Evolutionary conservation across 1,139 yeast species (phyloP).

Genomic region (Debaryomycetaceae sp.): DNA sequence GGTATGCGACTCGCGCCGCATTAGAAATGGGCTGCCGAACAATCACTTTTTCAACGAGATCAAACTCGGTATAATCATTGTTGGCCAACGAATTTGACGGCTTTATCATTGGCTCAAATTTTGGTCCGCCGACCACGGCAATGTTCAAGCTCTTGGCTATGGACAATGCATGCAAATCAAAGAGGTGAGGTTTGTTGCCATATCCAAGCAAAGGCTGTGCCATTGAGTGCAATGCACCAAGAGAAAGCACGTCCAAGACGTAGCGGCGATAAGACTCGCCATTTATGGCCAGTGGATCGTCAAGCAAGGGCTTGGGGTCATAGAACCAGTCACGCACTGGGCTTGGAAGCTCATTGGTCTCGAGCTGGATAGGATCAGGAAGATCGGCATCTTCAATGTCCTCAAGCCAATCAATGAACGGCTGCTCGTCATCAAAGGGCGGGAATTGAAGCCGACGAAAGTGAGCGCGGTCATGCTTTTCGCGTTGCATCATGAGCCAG

Average conservation of each 20-base stretch:
- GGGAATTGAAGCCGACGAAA: slow-evolving; percentile 91
- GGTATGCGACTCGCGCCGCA: slow-evolving; percentile 80
- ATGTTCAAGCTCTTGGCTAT: slow-evolving; percentile 86
- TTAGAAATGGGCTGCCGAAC: slow-evolving; percentile 67
- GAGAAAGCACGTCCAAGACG: slow-evolving; percentile 49
- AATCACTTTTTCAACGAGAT: slow-evolving; percentile 76
- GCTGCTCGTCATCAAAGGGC: slow-evolving; percentile 96
- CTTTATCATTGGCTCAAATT: slow-evolving; percentile 79
- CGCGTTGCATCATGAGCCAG: slow-evolving; percentile 91
- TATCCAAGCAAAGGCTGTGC: slow-evolving; percentile 63
- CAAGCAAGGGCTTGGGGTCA: slow-evolving; percentile 65
- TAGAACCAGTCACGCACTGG: slow-evolving; percentile 46
- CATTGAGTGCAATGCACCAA: slow-evolving; percentile 57
- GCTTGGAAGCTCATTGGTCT: slow-evolving; percentile 39
- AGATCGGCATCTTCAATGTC: slow-evolving; percentile 67
- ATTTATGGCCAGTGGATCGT: slow-evolving; percentile 41
- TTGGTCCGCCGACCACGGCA: slow-evolving; percentile 93
- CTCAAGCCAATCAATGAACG: slow-evolving; percentile 75
- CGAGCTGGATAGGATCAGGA: slow-evolving; percentile 55
- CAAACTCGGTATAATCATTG: slow-evolving; percentile 84
- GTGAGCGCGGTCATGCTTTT: slow-evolving; percentile 80
- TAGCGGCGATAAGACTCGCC: slow-evolving; percentile 74
- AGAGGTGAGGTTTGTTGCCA: slow-evolving; percentile 48
- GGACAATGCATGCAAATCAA: slow-evolving; percentile 67
- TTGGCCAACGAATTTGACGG: slow-evolving; percentile 46